Base-by-base conservation (phyloP, 495 filamentous ascomycete species). In the Pseudevernia furfuracea region DNA sequence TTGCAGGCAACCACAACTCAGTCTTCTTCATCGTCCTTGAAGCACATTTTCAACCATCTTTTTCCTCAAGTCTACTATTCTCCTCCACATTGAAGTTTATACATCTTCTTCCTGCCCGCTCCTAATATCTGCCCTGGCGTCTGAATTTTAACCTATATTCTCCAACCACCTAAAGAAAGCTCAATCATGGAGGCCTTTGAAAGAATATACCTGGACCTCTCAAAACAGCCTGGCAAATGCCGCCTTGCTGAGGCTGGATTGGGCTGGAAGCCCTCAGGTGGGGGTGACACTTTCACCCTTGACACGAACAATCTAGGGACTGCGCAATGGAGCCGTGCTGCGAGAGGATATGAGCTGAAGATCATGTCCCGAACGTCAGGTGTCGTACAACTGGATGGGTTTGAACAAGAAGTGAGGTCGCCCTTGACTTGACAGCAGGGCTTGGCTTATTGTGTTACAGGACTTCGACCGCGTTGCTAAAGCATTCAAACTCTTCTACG, bases 401-500 rank as follows among this genome's bases (percentile, higher is more conserved):
- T 97, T 73, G 84, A 90, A 62, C 87, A 90, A 72, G 94, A 97
- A 78, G 92, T 95, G 74, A 69, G 76, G 64, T 11, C 36, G 17
- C n/a, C n/a, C 11, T 34, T 21, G 4, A 23, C 11, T 57, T 19
- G 10, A 56, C 23, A 46, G 10, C 32, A 43, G 61, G 41, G 36
- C 10, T 59, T n/a, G 32, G 12, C 58, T 59, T 67, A 30, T 59
- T 6, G 28, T 25, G 23, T 38, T 14, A 15, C 70, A 96, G 90
- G 93, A 97, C 72, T 88, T 89, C 64, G 95, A 97, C 58, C 88
- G 95, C 57, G 73, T 97, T 46, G 83, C 79, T 75, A 96, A 96
- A 71, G 82, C 90, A 65, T 94, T 99, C 81, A 97, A 96, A 75
- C 85, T 89, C 68, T 97, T 92, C 88, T 99, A 97, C 76, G 92